Base-by-base conservation (phyloP, 2,329 filamentous ascomycete species). In the Raffaelea arxii region DNA sequence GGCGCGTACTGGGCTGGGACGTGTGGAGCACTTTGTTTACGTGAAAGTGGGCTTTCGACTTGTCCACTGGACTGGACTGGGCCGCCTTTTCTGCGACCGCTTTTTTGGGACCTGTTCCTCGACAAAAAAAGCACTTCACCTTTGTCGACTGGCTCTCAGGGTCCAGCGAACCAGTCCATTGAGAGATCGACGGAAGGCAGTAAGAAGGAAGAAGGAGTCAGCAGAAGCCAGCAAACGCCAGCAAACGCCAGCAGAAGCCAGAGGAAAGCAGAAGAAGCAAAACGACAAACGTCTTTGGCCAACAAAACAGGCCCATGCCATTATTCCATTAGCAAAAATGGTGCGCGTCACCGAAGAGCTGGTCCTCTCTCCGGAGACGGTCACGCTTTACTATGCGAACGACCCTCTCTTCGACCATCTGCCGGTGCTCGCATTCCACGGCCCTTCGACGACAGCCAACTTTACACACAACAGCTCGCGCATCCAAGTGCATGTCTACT, bases 401-500 rank as follows among this genome's bases (percentile, higher is more conserved):
- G 92, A 98, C 66, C 80, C 87, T 51, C 71, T 90, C 54, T 82
- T 94, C 47, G 83, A 83, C 65, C 77, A 90, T 67, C 74, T 89
- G 52, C 81, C 90, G 44, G 74, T 97, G 56, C 75, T 97, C 55
- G 76, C 96, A 64, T 96, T 97, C 73, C 87, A 96, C 64, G 91
- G 91, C 14, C 80, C 89, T 16, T 91, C 91, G 41, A 89, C 90
- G 25, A 94, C 88, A 38, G 82, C 86, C 58, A 94, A 94, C 66
- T 85, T 84, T 54, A 87, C 81, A 42, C 80, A 82, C 59, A 94
- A 88, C 66, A 91, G 85, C 67, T 96, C 91, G 52, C 85, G 92
- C 64, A 90, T 97, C 55, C 91, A 97, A 69, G 78, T 92, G 53
- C 92, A 97, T 65, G 78, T 98, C 65, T 87, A 94, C 68, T 86